Evolutionary conservation across 2,329 filamentous ascomycete species (phyloP), one percentile per base, ranked within the genome.

Genomic region (Colletotrichum simmondsii): DNA sequence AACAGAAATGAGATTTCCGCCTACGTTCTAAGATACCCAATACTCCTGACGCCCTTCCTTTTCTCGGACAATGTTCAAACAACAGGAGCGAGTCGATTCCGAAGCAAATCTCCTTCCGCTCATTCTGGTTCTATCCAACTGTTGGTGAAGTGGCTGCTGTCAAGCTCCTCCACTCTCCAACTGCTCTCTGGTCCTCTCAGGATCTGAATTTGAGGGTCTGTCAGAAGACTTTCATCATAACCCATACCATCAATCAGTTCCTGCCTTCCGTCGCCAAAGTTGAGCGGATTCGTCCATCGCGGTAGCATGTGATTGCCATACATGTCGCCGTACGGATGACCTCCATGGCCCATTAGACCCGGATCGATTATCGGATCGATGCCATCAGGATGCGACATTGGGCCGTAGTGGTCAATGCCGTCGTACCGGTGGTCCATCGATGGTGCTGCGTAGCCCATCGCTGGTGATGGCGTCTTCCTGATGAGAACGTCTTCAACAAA

Each of bases 81-180:
- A 16, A 12, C 58, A 16, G 19, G 10, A 54, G n/a, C 49, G 37
- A 42, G 7, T 37, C 49, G 32, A 11, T 35, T 19, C 10, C 19
- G 4, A 12, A 35, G 49, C 19, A 16, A 7, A 12, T 30, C 26
- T 14, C 19, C 42, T 49, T 11, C 42, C 26, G 26, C 52, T 73
- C 77, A 76, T 62, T 79, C 79, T 12, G 77, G 76, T 14, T 74
- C 70, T 71, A 82, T 79, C 80, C 81, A 83, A 42, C 73, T 37
- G 78, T 78, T 69, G 37, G 37, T 42, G 80, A 81, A 60, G 80
- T 79, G 26, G 76, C 76, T 24, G 73, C 75, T 78, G 10, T 80
- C 80, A 10, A 84, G 68, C 24, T 81, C 77, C 73, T 81, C 79
- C 10, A 83, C 75, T 67, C 80, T 76, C 82, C 82, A 84, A 63